These are phyloP conservation scores for Orobanche coerulescens DNA, from an alignment of 257 asterid species.

Conservation along the genomic window DNA sequence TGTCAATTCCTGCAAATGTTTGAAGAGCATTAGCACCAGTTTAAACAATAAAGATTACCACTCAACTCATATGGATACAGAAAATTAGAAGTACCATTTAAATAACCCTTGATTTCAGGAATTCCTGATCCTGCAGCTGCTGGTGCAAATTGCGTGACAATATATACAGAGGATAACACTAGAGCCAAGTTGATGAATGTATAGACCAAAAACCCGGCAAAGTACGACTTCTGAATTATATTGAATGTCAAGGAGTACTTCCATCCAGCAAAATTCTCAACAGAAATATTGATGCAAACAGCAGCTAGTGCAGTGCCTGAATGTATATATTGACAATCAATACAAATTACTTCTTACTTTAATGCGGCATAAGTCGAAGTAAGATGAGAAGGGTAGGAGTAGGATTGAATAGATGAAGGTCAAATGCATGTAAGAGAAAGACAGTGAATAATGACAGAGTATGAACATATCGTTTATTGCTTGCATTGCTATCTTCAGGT, in stretches of 20 bases:
- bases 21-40: slow-evolving; percentile 18
- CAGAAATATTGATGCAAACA: slow-evolving; percentile 88
- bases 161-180: slow-evolving; percentile 84
- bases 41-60: slow-evolving; percentile 10
- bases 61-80: slow-evolving; percentile 1
- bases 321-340: slow-evolving; percentile 18
- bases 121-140: slow-evolving; percentile 99
- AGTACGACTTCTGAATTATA: slow-evolving; percentile 87
- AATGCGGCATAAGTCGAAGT: too few species aligned
- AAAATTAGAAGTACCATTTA: slow-evolving; percentile 51
- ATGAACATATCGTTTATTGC: too few species aligned
- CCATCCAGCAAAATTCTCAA: slow-evolving; percentile 99
- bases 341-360: slow-evolving; percentile 13
- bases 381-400: too few species aligned
- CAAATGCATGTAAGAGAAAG: too few species aligned
- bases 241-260: slow-evolving; percentile 85
- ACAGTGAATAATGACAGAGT: too few species aligned
- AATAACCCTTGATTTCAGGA: slow-evolving; percentile 98
- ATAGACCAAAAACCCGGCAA: slow-evolving; percentile 81
- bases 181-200: slow-evolving; percentile 75
- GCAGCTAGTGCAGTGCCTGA: slow-evolving; percentile 97
- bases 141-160: slow-evolving; percentile 83
- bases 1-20: slow-evolving; percentile 72
- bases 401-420: too few species aligned
- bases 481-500: too few species aligned